Percentiles rank a stretch among this genome's conserved stretches.
These are phyloP conservation scores for Leccinum broughii DNA, from an alignment of 768 basidiomycete species.

Conservation along the genomic window DNA sequence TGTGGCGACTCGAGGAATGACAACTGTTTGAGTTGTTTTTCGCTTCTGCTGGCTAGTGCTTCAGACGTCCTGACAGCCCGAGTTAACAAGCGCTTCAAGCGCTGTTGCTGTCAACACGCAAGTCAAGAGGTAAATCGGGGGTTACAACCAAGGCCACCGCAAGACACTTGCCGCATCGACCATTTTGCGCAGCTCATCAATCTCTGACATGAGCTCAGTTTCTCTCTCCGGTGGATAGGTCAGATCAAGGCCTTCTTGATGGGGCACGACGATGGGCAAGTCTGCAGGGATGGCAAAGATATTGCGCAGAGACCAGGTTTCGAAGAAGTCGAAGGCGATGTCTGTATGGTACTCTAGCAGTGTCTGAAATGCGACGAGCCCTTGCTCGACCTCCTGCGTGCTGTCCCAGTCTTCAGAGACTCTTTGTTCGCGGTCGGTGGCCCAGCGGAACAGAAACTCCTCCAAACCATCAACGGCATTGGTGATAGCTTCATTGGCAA, in stretches of 20 bases:
- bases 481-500: constrained; percentile 75
- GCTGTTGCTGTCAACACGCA: constrained; percentile 54
- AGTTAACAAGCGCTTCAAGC: constrained; percentile 55
- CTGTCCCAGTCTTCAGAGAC: constrained; percentile 53
- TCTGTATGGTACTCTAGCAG: constrained; percentile 87
- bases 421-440: constrained; percentile 57
- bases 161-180: constrained; percentile 63
- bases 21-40: constrained; percentile 43
- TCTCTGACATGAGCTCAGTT: constrained; percentile 61
- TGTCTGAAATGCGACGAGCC: constrained; percentile 84
- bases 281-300: constrained; percentile 77
- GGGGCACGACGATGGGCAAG: constrained; percentile 70
- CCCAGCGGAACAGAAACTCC: constrained; percentile 73
- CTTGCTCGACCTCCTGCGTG: constrained; percentile 74
- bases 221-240: constrained; percentile 56
- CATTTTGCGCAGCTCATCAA: constrained; percentile 64
- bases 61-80: constrained; percentile 52
- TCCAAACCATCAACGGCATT: constrained; percentile 81
- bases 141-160: neutral
- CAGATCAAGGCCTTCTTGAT: constrained; percentile 73
- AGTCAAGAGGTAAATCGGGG: constrained; percentile 11
- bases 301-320: constrained; percentile 86
- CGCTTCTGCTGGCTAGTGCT: constrained; percentile 46
- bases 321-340: constrained; percentile 89
- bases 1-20: constrained; percentile 45